phyloP scores from a whole-genome alignment of 164 flowering plant species.

The Liriodendron chinense region DNA sequence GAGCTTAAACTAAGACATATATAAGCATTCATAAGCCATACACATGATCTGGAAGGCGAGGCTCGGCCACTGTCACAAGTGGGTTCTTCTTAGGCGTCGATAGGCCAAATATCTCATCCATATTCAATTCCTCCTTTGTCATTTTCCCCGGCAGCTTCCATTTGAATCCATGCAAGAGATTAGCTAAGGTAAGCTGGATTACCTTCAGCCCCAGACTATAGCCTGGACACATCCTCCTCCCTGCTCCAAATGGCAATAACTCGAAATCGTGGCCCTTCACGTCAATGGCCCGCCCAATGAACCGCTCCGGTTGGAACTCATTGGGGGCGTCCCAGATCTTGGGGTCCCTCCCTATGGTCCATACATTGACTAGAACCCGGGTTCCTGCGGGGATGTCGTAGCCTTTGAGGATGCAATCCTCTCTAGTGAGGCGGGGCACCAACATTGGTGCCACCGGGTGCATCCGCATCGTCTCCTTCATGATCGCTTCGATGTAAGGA shows the following conservation, averaged over 20 bases:
- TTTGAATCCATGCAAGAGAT: constrained; percentile 63
- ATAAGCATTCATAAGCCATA: constrained; percentile 12
- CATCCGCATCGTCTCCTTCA: constrained; percentile 74
- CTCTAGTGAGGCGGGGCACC: constrained; percentile 42
- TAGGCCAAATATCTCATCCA: constrained; percentile 75
- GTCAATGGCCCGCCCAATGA: constrained; percentile 49
- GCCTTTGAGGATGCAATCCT: constrained; percentile 41
- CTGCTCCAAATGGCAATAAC: constrained; percentile 73
- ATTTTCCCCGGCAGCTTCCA: constrained; percentile 53
- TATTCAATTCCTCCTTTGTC: constrained; percentile 49
- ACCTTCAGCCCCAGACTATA: constrained; percentile 58
- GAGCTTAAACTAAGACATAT: background rate
- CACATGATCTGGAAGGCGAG: constrained; percentile 47
- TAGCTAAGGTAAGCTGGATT: constrained; percentile 59
- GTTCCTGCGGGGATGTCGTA: constrained; percentile 60
- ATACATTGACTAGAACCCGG: constrained; percentile 42
- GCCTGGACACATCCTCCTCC: constrained; percentile 86
- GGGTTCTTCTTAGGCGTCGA: constrained; percentile 59
- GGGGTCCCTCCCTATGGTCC: constrained; percentile 72
- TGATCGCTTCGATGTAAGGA: constrained; percentile 58
- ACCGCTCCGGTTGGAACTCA: constrained; percentile 66
- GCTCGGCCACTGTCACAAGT: constrained; percentile 34
- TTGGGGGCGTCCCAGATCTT: constrained; percentile 50
- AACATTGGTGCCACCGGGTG: constrained; percentile 83
- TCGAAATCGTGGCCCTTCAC: constrained; percentile 70